Conservation (phyloP, 108 stramenopile genomes). For the Nannochloropsis oceanica region DNA sequence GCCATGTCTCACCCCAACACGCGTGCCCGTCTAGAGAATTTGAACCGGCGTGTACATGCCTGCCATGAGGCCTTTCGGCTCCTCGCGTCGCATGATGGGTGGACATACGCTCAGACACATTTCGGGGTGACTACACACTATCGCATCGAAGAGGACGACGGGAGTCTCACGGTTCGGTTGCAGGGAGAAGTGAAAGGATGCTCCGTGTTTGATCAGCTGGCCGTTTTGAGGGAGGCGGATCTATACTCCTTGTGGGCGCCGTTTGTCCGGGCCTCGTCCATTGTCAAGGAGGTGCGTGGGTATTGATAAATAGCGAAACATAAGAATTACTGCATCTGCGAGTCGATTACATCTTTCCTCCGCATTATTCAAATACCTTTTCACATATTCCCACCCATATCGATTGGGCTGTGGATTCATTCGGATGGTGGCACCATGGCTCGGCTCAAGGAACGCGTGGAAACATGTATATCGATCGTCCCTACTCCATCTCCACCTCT, state of each 20-base stretch:
- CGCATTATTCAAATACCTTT: too few species aligned
- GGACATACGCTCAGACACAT: neutral
- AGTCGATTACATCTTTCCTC: too few species aligned
- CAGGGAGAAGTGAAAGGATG: neutral
- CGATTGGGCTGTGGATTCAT: neutral
- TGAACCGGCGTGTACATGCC: neutral
- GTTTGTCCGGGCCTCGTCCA: neutral
- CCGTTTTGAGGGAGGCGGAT: neutral
- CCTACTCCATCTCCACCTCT: too few species aligned
- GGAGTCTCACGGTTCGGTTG: neutral
- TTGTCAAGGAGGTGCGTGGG: neutral
- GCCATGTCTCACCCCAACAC: neutral
- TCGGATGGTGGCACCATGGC: neutral
- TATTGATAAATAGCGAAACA: neutral
- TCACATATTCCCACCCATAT: too few species aligned
- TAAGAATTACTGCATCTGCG: too few species aligned
- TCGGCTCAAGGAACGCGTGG: neutral
- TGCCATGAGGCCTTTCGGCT: neutral
- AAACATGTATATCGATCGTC: neutral
- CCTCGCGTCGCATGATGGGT: neutral
- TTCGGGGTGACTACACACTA: neutral
- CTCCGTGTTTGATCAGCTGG: neutral
- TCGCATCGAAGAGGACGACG: neutral
- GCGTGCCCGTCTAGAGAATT: neutral
- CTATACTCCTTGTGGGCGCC: neutral